phyloP scores from a whole-genome alignment of 371 early-diverging fungal species.

The Mortierella polycephala region DNA sequence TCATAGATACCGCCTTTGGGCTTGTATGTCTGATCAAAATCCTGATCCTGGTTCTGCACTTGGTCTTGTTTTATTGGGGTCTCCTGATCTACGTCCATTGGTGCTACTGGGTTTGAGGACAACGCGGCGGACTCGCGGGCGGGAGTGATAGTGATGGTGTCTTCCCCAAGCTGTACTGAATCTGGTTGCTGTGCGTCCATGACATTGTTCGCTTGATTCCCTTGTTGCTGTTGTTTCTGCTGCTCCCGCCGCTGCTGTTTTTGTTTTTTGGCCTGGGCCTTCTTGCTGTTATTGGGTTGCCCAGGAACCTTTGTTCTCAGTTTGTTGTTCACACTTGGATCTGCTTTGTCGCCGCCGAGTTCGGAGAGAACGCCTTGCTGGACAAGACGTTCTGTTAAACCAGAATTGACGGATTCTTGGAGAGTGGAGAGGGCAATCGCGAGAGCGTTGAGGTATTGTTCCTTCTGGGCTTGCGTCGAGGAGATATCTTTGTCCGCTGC shows the following conservation, averaged over 20 bases:
- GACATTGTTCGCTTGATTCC: conserved; percentile 8
- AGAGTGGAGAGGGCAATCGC: conserved; percentile 26
- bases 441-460: conserved; percentile 33
- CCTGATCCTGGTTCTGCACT: background rate
- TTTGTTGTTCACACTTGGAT: conserved; percentile 34
- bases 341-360: conserved; percentile 5
- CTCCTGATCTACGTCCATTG: conserved; percentile 9
- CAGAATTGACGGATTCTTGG: conserved; percentile 42
- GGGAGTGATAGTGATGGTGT: background rate
- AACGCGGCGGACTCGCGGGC: background rate
- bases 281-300: conserved; percentile 49
- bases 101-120: background rate
- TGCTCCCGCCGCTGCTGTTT: conserved; percentile 19
- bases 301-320: conserved; percentile 49
- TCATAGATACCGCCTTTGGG: conserved; percentile 35
- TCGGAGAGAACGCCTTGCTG: conserved; percentile 38
- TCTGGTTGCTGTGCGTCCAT: background rate
- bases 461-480: conserved; percentile 9
- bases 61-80: too few species aligned
- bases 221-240: conserved; percentile 11
- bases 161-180: background rate
- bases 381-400: conserved; percentile 41
- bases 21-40: conserved; percentile 9
- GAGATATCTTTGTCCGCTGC: background rate
- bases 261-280: conserved; percentile 48